A percentile compares a stretch with the other conserved stretches of the same genome.
These are phyloP conservation scores for Camelina laxa DNA, from an alignment of 345 rosid species.

Conservation along the genomic window DNA sequence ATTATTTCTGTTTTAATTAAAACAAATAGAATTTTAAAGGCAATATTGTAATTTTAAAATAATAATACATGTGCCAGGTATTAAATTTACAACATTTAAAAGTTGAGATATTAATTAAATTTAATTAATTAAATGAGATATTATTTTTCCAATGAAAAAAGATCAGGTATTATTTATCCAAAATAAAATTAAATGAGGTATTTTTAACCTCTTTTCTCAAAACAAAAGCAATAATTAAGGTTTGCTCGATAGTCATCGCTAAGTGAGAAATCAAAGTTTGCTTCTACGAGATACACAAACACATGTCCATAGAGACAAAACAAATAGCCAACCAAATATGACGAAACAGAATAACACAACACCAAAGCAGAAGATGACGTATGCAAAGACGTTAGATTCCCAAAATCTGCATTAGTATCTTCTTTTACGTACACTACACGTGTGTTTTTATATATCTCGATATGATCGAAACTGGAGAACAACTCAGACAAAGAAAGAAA, in stretches of 20 bases:
- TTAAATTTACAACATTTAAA: no score
- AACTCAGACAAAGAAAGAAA: conserved; percentile 11
- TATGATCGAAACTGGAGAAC: conserved; percentile 13
- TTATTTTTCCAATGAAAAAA: no score
- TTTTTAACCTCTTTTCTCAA: no score
- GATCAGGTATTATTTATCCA: no score
- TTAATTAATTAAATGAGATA: no score
- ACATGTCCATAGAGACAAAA: neutral
- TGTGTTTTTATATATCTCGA: neutral
- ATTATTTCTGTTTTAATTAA: no score
- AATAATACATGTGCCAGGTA: no score
- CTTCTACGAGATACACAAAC: neutral
- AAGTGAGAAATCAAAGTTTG: conserved; percentile 21
- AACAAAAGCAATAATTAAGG: neutral
- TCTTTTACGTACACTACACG: neutral
- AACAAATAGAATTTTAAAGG: no score
- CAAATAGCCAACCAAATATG: conserved; percentile 20
- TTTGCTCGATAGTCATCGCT: neutral
- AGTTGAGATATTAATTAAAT: no score
- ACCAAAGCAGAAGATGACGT: conserved; percentile 21
- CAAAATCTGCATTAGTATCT: no score
- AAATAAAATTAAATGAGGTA: no score
- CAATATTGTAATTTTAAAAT: no score
- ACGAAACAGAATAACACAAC: neutral
- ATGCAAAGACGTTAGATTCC: conserved; percentile 28